Percentiles rank a stretch among this genome's conserved stretches.
Conservation (phyloP, 208 protist genomes). For the Trypanosoma lewisi region DNA sequence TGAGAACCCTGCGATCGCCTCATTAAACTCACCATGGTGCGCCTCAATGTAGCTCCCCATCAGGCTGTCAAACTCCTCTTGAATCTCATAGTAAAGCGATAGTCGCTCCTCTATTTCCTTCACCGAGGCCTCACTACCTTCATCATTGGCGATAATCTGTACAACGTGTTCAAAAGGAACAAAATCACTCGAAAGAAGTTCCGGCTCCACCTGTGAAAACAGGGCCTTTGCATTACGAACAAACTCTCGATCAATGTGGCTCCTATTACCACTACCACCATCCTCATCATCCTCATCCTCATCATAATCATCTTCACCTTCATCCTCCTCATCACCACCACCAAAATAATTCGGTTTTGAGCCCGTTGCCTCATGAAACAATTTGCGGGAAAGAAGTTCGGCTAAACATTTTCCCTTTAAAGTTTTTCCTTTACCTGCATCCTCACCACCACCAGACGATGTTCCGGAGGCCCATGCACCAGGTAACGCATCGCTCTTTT, state of each 20-base stretch:
- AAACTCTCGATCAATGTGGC: conserved; percentile 50
- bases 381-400: background rate
- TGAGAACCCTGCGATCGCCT: conserved; percentile 71
- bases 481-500: background rate
- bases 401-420: background rate
- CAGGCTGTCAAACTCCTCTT: conserved; percentile 57
- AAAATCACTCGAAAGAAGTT: conserved; percentile 59
- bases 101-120: conserved; percentile 72
- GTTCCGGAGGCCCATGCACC: too few species aligned
- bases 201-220: conserved; percentile 67
- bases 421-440: background rate
- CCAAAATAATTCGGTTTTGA: background rate
- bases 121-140: conserved; percentile 49
- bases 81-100: conserved; percentile 54
- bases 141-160: conserved; percentile 63
- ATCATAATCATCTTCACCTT: conserved; percentile 15
- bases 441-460: background rate
- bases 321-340: conserved; percentile 27
- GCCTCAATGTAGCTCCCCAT: conserved; percentile 72
- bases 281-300: conserved; percentile 21
- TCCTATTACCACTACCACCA: background rate
- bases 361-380: conserved; percentile 2
- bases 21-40: conserved; percentile 84
- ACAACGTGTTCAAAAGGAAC: conserved; percentile 81
- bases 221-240: conserved; percentile 57